phyloP scores from a whole-genome alignment of 2,329 filamentous ascomycete species.

The Cryphonectria parasitica region DNA sequence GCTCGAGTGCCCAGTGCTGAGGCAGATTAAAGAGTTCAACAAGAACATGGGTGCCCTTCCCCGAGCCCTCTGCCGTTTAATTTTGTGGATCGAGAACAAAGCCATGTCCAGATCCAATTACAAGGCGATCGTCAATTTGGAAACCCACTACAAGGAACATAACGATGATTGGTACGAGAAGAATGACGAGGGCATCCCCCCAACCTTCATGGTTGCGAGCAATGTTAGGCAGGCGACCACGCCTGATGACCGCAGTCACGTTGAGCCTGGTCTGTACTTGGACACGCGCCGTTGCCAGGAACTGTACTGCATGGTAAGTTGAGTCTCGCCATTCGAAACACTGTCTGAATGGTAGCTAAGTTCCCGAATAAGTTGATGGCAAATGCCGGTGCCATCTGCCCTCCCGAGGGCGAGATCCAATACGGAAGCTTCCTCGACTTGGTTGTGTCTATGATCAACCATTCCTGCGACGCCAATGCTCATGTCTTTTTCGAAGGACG shows the following conservation, averaged over 20 bases:
- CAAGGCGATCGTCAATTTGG: constrained; percentile 31
- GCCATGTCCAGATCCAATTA: constrained; percentile 30
- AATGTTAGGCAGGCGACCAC: constrained; percentile 26
- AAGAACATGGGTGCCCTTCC: constrained; percentile 30
- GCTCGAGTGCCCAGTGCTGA: constrained; percentile 37
- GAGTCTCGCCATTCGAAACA: not conserved
- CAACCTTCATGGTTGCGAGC: constrained; percentile 23
- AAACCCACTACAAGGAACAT: constrained; percentile 35
- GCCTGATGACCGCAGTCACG: constrained; percentile 11
- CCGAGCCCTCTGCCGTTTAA: constrained; percentile 34
- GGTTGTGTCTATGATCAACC: constrained; percentile 40
- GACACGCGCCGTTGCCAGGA: constrained; percentile 20
- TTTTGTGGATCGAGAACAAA: constrained; percentile 34
- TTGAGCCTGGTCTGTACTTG: not conserved
- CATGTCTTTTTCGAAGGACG: constrained; percentile 39
- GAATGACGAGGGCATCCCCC: constrained; percentile 19
- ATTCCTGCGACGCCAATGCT: constrained; percentile 43
- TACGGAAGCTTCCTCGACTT: constrained; percentile 40
- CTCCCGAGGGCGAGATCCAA: constrained; percentile 29
- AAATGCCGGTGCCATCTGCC: constrained; percentile 35
- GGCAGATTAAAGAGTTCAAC: constrained; percentile 7
- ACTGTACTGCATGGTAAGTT: constrained; percentile 32
- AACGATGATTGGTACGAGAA: constrained; percentile 24
- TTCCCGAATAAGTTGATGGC: constrained; percentile 31
- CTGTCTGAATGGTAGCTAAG: not conserved